These are phyloP conservation scores for Diaporthe ilicicola DNA, from an alignment of 2,329 filamentous ascomycete genomes.

Conservation along the genomic window DNA sequence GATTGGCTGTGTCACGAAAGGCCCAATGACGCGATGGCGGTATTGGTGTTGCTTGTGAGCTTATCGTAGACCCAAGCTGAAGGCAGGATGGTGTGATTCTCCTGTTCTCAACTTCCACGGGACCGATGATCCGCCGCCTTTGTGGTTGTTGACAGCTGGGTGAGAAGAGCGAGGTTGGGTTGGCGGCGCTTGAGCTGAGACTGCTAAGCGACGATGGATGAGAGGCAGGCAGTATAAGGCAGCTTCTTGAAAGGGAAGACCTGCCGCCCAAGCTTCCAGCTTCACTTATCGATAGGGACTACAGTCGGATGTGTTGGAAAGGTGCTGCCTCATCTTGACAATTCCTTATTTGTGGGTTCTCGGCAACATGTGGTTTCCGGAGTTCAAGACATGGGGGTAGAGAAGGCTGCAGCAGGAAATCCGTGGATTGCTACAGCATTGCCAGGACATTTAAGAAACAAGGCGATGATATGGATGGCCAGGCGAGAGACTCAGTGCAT, in stretches of 20 bases:
- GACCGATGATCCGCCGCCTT: not conserved
- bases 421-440: not conserved
- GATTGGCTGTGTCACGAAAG: too few species aligned
- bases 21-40: too few species aligned
- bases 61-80: not conserved
- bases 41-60: not conserved
- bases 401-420: not conserved
- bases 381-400: not conserved
- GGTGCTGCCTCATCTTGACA: conserved; percentile 13
- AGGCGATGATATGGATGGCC: not conserved
- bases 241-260: not conserved
- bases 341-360: not conserved
- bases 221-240: not conserved
- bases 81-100: not conserved
- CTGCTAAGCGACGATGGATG: not conserved
- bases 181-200: not conserved
- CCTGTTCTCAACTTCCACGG: not conserved
- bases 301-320: not conserved
- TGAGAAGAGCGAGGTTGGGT: not conserved
- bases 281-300: conserved; percentile 7
- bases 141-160: not conserved
- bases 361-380: not conserved
- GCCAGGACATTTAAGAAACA: not conserved
- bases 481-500: not conserved
- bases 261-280: not conserved